Evolutionary conservation across 1,139 yeast genomes (phyloP).

Genomic region (Diutina catenulata): DNA sequence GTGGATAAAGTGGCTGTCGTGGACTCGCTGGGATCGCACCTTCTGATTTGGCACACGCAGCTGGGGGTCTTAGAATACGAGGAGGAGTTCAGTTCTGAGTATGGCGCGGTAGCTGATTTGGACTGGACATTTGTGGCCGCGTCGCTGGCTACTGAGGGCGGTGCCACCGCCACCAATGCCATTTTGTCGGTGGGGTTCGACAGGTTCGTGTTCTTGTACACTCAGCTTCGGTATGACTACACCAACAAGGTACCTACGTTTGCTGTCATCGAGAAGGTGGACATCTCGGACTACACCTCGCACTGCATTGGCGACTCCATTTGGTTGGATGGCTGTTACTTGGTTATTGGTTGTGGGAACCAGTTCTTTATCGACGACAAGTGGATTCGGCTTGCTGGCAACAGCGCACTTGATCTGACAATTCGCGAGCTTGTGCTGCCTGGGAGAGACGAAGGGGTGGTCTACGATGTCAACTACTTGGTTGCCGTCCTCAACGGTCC

Average conservation of each 20-base stretch:
- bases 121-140: constrained; percentile 69
- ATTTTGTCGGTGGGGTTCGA: constrained; percentile 71
- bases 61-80: constrained; percentile 59
- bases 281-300: constrained; percentile 57
- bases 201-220: constrained; percentile 50
- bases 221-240: constrained; percentile 81
- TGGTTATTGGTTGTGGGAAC: constrained; percentile 82
- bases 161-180: constrained; percentile 44
- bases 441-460: constrained; percentile 11
- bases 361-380: constrained; percentile 78
- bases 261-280: constrained; percentile 63
- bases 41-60: constrained; percentile 70
- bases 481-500: constrained; percentile 80
- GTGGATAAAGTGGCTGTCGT: constrained; percentile 66
- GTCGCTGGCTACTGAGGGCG: too few species aligned
- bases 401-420: constrained; percentile 19
- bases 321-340: constrained; percentile 70
- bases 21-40: constrained; percentile 33
- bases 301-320: constrained; percentile 82
- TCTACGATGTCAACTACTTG: constrained; percentile 35
- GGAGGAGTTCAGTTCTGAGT: constrained; percentile 28
- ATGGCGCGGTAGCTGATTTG: constrained; percentile 38
- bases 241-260: constrained; percentile 72
- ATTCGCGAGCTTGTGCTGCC: constrained; percentile 33
- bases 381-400: constrained; percentile 21